Evolutionary conservation across 192 early-diverging fungal genomes (phyloP), one percentile per base, ranked within the genome.

Genomic region (Coemansia sp.): DNA sequence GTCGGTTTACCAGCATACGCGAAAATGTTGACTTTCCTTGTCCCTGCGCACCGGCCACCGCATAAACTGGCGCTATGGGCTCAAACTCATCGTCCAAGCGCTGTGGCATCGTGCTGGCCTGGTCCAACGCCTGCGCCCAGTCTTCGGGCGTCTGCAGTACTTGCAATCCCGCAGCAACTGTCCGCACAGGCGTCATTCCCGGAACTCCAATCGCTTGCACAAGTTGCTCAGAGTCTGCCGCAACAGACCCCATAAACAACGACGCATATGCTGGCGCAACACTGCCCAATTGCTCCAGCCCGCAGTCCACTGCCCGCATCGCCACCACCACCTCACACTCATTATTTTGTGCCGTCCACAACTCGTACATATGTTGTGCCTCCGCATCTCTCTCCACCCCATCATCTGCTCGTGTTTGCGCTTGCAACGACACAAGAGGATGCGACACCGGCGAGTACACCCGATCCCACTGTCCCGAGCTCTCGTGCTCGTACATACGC

Each of bases 21-120:
- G 86, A 76, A 61, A 94, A 90, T 0, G 93, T 95, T 19, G 94
- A 96, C 72, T 98, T 98, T 2, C 96, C 96, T 53, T 87, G 86
- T 29, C 92, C 88, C 67, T 89, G 91, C 48, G 78, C 80, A 7
- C 96, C 96, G 23, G 90, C 88, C 26, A 93, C 81, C 5, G 90
- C 85, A 2, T 81, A 71, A 0, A 91, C 76, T 8, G 85, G 85
- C 11, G 82, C 65, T 0, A 63, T 67, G 10, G 72, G 70, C 23
- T 72, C 69, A 48, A 79, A 74, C 19, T 35, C 54, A 0, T 71
- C 64, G 54, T 77, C 69, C 35, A 77, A 62, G 47, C 68, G 74
- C 53, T 72, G 51, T 1, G 57, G 48, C 4, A 68, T 50, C 17
- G 14, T 62, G 41, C 68, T 58, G 7, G 74, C 71, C 60, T 59